Base-by-base conservation (phyloP, 331 rosid species). In the Stylosanthes scabra region DNA sequence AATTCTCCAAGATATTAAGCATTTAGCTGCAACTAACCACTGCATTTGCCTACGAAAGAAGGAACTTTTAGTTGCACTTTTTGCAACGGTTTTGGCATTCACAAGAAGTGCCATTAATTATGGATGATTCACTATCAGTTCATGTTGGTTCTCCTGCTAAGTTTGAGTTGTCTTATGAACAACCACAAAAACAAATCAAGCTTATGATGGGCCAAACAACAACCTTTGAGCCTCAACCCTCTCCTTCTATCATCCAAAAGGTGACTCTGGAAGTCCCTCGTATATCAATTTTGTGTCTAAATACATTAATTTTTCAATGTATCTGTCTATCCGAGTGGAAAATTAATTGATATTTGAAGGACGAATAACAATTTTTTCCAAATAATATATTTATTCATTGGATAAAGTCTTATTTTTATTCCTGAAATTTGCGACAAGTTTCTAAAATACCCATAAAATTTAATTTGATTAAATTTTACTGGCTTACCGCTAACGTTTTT, bases 171-270 rank as follows among this genome's bases (percentile, higher is more conserved):
- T 41, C 50, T 41, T 29, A 37, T 37, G 49, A 64, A 56, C 37
- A 66, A 52, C 0, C 25, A 1, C 49, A 40, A 56, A 77, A 47
- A 75, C 84, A 72, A 83, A 59, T 57, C 42, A 58, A 73, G 14
- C 47, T 63, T 3, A 44, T 29, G 29, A 46, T 39, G 27, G 10
- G 8, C 31, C 66, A 71, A 59, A 6, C 14, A 70, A 15, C 45
- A 1, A 15, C 3, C 72, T 40, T 58, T 57, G 80, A 60, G 40
- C 58, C 74, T 66, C 47, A 78, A 9, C n/a, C 37, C 55, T 54
- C 66, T 76, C 72, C 83, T 52, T 75, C 84, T 16, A 81, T 58
- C 71, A 60, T 83, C 74, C 86, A 81, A 72, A 86, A 81, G 86
- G 88, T 86, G 71, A 31, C 11, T 12, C 56, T 29, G 25, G 1